These are phyloP conservation scores for Cladosporium cucumerinum DNA, from an alignment of 2,329 filamentous ascomycete genomes.

Conservation along the genomic window DNA sequence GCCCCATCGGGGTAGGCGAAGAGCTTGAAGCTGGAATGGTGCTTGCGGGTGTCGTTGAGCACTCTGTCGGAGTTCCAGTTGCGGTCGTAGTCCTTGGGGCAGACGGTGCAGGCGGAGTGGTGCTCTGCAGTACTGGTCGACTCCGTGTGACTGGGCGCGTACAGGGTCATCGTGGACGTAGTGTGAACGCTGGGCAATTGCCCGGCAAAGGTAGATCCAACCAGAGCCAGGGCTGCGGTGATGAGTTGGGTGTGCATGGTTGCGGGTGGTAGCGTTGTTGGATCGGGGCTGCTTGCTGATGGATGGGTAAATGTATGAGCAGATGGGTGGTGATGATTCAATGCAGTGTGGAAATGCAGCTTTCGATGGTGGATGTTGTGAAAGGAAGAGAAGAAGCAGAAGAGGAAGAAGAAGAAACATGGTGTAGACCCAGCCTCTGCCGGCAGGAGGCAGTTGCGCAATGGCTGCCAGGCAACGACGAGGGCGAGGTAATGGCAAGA, in stretches of 20 bases:
- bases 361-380: slow-evolving; percentile 1
- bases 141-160: background rate
- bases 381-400: background rate
- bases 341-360: background rate
- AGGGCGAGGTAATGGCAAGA: background rate
- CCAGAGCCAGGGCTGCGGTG: background rate
- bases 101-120: background rate
- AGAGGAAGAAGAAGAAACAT: background rate
- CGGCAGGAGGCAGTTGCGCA: background rate
- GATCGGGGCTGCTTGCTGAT: background rate
- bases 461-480: background rate
- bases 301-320: background rate
- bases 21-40: slow-evolving; percentile 23
- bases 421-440: background rate
- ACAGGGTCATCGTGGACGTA: background rate
- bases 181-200: background rate
- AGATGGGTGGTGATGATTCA: background rate
- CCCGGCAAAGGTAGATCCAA: background rate
- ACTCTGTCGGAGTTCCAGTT: slow-evolving; percentile 19
- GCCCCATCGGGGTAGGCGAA: background rate
- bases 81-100: background rate
- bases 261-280: background rate
- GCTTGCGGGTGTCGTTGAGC: slow-evolving; percentile 24
- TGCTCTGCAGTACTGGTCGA: background rate
- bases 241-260: slow-evolving; percentile 1